Conservation (phyloP, 1,139 yeast species). For the Suhomyces bokatorum region DNA sequence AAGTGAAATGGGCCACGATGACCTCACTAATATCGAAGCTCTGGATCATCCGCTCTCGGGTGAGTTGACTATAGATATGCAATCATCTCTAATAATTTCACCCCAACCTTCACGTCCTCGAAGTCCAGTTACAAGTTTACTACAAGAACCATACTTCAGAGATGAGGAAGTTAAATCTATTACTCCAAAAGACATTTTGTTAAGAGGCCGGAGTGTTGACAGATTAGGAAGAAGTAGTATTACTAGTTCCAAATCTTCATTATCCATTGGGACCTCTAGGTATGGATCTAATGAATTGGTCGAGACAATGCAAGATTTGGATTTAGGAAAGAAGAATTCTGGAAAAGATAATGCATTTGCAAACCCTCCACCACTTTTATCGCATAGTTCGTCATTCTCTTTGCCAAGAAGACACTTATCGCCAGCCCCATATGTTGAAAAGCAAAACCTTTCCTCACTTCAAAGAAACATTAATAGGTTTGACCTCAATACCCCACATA, state of each 20-base stretch:
- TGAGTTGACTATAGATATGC: constrained; percentile 3
- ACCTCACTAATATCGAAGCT: not conserved
- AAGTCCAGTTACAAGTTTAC: constrained; percentile 34
- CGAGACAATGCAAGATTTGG: constrained; percentile 33
- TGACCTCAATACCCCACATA: constrained; percentile 39
- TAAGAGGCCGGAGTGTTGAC: constrained; percentile 29
- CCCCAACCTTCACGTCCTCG: constrained; percentile 37
- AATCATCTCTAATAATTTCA: constrained; percentile 23
- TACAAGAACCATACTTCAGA: constrained; percentile 42
- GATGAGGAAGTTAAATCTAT: constrained; percentile 31
- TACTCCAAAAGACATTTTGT: constrained; percentile 43
- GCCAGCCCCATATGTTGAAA: constrained; percentile 51
- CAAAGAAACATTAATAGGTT: constrained; percentile 47
- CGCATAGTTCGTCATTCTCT: constrained; percentile 37
- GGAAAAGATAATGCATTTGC: constrained; percentile 14
- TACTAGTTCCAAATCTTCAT: constrained; percentile 22
- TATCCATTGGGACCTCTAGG: constrained; percentile 18
- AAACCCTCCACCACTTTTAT: constrained; percentile 12
- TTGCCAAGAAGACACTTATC: constrained; percentile 59
- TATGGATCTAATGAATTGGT: constrained; percentile 27
- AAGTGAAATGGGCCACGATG: constrained; percentile 6
- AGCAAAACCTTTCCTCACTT: constrained; percentile 54
- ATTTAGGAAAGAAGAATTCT: constrained; percentile 18
- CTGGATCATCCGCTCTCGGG: constrained; percentile 14
- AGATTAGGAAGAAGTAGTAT: constrained; percentile 15